Percentiles rank a stretch among this genome's conserved stretches.
Evolutionary conservation across 805 yeast species (phyloP).

Genomic region (Candida maris): DNA sequence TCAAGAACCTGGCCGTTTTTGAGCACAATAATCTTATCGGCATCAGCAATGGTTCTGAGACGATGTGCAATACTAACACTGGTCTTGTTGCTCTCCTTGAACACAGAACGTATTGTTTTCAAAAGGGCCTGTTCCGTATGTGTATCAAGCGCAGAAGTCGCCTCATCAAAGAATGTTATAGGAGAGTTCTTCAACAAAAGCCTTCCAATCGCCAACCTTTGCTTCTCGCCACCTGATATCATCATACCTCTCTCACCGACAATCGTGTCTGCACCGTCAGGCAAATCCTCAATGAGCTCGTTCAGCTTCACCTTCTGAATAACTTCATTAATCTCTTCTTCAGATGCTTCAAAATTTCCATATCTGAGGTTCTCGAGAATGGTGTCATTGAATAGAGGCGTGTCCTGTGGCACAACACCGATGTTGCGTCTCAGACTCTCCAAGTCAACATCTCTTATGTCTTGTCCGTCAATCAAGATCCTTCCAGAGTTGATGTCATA

Average conservation of each 20-base stretch:
- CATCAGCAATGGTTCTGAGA: constrained; percentile 86
- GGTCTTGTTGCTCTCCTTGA: constrained; percentile 57
- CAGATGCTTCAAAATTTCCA: constrained; percentile 71
- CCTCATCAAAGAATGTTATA: constrained; percentile 93
- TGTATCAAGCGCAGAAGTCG: constrained; percentile 94
- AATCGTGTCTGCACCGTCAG: constrained; percentile 78
- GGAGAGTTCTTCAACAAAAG: constrained; percentile 82
- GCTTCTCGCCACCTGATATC: constrained; percentile 99
- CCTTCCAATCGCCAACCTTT: constrained; percentile 89
- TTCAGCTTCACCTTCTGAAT: constrained; percentile 70
- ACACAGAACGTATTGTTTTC: constrained; percentile 65
- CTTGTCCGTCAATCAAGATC: constrained; percentile 84
- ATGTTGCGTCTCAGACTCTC: constrained; percentile 69
- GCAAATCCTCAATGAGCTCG: constrained; percentile 60
- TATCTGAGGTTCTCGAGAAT: constrained; percentile 84
- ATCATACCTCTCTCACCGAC: constrained; percentile 98
- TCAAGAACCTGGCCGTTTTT: constrained; percentile 77
- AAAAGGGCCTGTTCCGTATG: constrained; percentile 88
- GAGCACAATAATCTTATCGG: constrained; percentile 89
- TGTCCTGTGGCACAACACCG: constrained; percentile 97
- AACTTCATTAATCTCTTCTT: constrained; percentile 63
- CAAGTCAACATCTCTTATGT: constrained; percentile 67
- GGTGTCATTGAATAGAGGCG: constrained; percentile 91
- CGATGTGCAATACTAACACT: constrained; percentile 93
- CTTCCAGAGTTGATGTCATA: constrained; percentile 80